A percentile compares a stretch with the other conserved stretches of the same genome.
Evolutionary conservation across 2,329 filamentous ascomycete species (phyloP).

Genomic region (Trichoderma lentiforme): DNA sequence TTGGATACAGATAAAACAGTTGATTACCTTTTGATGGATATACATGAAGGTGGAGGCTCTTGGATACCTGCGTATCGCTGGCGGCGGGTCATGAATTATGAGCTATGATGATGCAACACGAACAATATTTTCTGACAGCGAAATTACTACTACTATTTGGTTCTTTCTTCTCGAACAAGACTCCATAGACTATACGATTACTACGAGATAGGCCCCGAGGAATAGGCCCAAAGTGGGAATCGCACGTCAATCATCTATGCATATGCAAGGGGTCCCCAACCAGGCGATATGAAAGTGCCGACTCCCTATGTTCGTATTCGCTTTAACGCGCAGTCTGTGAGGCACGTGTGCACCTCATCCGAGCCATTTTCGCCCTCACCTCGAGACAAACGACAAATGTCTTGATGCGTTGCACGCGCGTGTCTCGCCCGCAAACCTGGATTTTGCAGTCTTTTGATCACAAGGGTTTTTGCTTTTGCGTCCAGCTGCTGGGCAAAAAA

Average conservation of each 20-base stretch:
- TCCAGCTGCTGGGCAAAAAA: not conserved
- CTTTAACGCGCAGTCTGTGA: not conserved
- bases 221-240: not conserved
- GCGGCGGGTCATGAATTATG: not conserved
- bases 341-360: not conserved
- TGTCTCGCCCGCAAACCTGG: not conserved
- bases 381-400: not conserved
- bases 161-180: not conserved
- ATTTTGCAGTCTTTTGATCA: not conserved
- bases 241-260: not conserved
- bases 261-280: not conserved
- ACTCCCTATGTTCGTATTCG: slow-evolving; percentile 2
- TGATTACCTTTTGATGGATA: not conserved
- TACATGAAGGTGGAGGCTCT: not conserved
- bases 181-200: not conserved
- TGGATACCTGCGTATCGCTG: not conserved
- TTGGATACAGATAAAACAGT: not conserved
- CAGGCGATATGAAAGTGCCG: not conserved
- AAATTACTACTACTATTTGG: not conserved
- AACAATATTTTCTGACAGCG: not conserved
- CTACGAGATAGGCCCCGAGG: not conserved
- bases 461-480: not conserved
- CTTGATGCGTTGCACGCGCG: not conserved
- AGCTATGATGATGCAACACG: not conserved
- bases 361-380: not conserved